These are phyloP conservation scores for Chlamydomonas asymmetrica DNA, from an alignment of 139 green algal species.

Conservation along the genomic window DNA sequence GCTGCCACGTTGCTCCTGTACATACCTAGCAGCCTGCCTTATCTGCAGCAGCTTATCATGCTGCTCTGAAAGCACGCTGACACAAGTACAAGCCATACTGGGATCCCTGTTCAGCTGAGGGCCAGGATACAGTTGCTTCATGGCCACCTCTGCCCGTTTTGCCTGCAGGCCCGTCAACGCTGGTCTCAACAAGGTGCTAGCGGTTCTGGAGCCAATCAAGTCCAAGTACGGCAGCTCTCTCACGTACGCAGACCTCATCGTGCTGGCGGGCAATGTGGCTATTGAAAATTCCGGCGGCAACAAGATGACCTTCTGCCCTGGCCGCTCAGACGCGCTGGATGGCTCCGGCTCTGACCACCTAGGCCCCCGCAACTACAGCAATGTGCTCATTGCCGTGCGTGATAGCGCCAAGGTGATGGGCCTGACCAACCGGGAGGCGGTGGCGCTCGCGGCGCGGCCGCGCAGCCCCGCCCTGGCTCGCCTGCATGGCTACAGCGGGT, in stretches of 20 bases:
- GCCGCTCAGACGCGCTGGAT: conserved; percentile 39
- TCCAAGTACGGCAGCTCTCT: background rate
- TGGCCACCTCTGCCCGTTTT: no score
- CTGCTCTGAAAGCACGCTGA: no score
- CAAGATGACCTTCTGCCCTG: conserved; percentile 31
- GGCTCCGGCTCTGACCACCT: no score
- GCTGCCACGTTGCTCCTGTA: no score
- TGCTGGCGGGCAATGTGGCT: conserved; percentile 37
- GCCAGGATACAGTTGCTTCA: no score
- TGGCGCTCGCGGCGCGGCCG: conserved; percentile 30
- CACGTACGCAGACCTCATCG: conserved; percentile 49
- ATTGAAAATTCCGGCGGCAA: conserved; percentile 10
- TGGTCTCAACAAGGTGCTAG: background rate
- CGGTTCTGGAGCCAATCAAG: conserved; percentile 30
- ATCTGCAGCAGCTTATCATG: no score
- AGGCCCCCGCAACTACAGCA: no score
- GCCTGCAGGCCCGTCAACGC: no score
- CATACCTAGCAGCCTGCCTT: no score
- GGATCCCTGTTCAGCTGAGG: no score
- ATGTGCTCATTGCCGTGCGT: no score
- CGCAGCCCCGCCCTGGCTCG: conserved; percentile 15
- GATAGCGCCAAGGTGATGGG: conserved; percentile 30
- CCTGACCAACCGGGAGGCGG: conserved; percentile 14
- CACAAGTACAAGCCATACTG: no score
- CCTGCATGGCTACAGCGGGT: conserved; percentile 38